A percentile compares a stretch with the other conserved stretches of the same genome.
Conservation (phyloP, 139 green algal genomes). For the Chlamydomonas asymmetrica region DNA sequence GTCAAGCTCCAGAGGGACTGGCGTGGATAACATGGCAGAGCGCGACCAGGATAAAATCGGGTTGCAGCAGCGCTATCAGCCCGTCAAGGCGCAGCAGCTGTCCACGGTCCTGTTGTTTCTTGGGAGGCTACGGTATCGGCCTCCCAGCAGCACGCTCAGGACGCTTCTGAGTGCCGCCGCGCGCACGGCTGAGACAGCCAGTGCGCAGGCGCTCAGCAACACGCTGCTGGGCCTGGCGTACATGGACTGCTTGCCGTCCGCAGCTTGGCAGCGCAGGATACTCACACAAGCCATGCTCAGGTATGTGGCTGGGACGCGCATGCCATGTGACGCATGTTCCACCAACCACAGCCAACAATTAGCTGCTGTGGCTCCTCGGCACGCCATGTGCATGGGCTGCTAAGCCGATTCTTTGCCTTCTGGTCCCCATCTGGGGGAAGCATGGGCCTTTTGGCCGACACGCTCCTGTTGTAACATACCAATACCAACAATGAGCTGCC, state of each 20-base stretch:
- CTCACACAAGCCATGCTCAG: neutral
- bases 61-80: too few species aligned
- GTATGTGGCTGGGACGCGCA: neutral
- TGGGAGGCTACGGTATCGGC: neutral
- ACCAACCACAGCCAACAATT: too few species aligned
- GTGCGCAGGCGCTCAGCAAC: neutral
- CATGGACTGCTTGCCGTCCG: slow-evolving; percentile 2
- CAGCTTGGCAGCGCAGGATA: neutral
- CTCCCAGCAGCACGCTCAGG: slow-evolving; percentile 1
- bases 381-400: slow-evolving; percentile 3
- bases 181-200: neutral
- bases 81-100: neutral
- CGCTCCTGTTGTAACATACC: too few species aligned
- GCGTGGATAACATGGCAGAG: too few species aligned
- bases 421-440: neutral
- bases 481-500: too few species aligned
- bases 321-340: too few species aligned
- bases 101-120: neutral
- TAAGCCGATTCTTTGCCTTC: too few species aligned
- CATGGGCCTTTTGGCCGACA: neutral
- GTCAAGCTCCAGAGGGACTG: too few species aligned
- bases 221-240: slow-evolving; percentile 11
- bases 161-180: neutral
- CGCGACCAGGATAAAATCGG: too few species aligned
- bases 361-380: neutral